A percentile compares a stretch with the other conserved stretches of the same genome.
Evolutionary conservation across 2,329 filamentous ascomycete species (phyloP).

Genomic region (Trichoderma asperellum): DNA sequence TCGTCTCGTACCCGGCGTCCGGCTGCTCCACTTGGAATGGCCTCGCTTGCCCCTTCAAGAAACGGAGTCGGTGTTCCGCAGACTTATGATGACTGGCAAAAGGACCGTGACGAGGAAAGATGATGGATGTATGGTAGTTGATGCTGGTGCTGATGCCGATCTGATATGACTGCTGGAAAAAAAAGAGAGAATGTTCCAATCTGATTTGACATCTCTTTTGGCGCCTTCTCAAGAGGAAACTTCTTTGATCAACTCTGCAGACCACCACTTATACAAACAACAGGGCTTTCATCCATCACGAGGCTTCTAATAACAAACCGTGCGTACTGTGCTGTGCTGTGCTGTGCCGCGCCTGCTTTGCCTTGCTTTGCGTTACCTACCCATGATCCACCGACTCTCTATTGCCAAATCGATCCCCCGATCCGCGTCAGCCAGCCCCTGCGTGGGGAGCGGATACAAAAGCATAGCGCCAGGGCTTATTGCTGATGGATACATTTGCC

Average conservation of each 20-base stretch:
- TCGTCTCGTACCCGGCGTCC: conserved; percentile 12
- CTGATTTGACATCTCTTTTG: not conserved
- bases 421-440: conserved; percentile 28
- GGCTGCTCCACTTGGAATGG: conserved; percentile 12
- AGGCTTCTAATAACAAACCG: not conserved
- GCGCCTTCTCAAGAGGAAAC: not conserved
- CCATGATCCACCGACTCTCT: not conserved
- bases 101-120: not conserved
- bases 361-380: not conserved
- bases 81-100: not conserved
- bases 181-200: not conserved
- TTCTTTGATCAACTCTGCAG: not conserved
- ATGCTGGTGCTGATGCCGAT: not conserved
- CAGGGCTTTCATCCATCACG: not conserved
- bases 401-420: conserved; percentile 19
- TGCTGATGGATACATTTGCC: conserved; percentile 10
- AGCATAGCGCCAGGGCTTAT: conserved; percentile 27
- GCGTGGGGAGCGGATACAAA: conserved; percentile 18
- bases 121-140: not conserved
- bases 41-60: conserved; percentile 1
- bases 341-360: not conserved
- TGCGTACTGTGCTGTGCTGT: not conserved
- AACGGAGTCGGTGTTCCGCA: conserved; percentile 2
- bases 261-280: not conserved
- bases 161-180: not conserved